A percentile compares a stretch with the other conserved stretches of the same genome.
These are phyloP conservation scores for Diplodia seriata DNA, from an alignment of 2,329 filamentous ascomycete species.

Conservation along the genomic window DNA sequence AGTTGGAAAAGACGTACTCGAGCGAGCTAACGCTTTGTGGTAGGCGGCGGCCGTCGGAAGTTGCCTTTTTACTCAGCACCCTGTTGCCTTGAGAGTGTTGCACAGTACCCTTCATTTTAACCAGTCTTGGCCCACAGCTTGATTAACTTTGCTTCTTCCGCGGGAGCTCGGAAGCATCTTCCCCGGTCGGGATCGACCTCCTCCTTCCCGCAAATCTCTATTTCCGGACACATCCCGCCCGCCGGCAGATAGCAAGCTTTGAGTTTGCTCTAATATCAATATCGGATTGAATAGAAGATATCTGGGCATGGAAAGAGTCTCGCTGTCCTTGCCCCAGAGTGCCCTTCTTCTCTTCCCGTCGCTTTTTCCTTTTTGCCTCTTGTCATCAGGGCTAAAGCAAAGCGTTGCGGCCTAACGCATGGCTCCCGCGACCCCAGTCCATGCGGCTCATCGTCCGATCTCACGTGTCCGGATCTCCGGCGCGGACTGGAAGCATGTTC, in stretches of 20 bases:
- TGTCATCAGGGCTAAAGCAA: background rate
- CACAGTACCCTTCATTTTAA: background rate
- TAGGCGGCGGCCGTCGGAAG: slow-evolving; percentile 1
- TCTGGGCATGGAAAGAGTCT: background rate
- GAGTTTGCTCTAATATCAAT: background rate
- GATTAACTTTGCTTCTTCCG: slow-evolving; percentile 29
- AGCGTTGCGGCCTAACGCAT: slow-evolving; percentile 8
- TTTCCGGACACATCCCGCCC: background rate
- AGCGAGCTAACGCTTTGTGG: background rate
- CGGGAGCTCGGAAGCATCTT: slow-evolving; percentile 20
- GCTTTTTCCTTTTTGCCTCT: background rate
- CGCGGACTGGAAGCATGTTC: slow-evolving; percentile 14
- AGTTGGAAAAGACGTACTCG: background rate
- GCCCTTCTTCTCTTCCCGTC: background rate
- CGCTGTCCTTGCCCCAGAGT: background rate
- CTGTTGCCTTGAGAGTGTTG: background rate
- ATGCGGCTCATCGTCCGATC: slow-evolving; percentile 22
- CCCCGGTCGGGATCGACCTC: slow-evolving; percentile 8
- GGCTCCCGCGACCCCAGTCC: slow-evolving; percentile 25
- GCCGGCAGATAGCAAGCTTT: slow-evolving; percentile 6
- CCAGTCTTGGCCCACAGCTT: background rate
- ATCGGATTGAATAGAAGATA: background rate
- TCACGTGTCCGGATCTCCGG: slow-evolving; percentile 9
- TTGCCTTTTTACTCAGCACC: background rate
- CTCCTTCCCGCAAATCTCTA: background rate